Conservation (phyloP, 2,329 filamentous ascomycete species). For the Geosmithia flava region DNA sequence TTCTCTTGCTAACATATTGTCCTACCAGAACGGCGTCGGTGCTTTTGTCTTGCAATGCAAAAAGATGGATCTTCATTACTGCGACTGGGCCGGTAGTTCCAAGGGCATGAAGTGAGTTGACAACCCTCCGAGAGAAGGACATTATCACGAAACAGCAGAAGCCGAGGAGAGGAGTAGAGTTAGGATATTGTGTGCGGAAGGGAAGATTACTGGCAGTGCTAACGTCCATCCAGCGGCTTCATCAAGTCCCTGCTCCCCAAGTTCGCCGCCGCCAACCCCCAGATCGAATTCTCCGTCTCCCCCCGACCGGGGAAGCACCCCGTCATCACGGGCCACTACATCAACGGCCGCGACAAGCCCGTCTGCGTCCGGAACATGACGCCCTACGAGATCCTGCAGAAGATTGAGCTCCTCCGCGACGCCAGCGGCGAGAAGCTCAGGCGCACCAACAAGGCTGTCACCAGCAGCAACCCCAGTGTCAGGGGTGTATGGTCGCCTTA, state of each 20-base stretch:
- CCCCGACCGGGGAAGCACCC: constrained; percentile 86
- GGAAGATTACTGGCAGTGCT: constrained; percentile 6
- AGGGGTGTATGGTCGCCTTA: constrained; percentile 62
- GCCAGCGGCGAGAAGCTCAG: constrained; percentile 64
- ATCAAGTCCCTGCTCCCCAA: constrained; percentile 62
- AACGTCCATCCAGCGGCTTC: constrained; percentile 50
- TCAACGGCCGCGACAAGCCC: constrained; percentile 77
- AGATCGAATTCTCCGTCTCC: constrained; percentile 84
- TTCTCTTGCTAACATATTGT: not conserved
- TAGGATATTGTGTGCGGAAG: not conserved
- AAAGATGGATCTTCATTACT: constrained; percentile 91
- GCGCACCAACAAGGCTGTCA: constrained; percentile 50
- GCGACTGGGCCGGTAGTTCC: constrained; percentile 90
- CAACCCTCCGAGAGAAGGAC: not conserved
- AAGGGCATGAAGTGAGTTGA: constrained; percentile 75
- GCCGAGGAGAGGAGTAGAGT: not conserved
- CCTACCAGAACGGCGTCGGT: constrained; percentile 90
- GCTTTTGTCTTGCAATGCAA: constrained; percentile 97
- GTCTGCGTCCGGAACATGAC: constrained; percentile 84
- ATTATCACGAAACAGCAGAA: too few relatives aligned
- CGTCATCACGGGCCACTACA: constrained; percentile 78
- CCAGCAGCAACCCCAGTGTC: constrained; percentile 52
- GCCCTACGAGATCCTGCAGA: constrained; percentile 66
- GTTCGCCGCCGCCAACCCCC: constrained; percentile 72
- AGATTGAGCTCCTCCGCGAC: constrained; percentile 61